phyloP scores from a whole-genome alignment of 2,329 filamentous ascomycete genomes.

The Penicillium fuscoglaucum region DNA sequence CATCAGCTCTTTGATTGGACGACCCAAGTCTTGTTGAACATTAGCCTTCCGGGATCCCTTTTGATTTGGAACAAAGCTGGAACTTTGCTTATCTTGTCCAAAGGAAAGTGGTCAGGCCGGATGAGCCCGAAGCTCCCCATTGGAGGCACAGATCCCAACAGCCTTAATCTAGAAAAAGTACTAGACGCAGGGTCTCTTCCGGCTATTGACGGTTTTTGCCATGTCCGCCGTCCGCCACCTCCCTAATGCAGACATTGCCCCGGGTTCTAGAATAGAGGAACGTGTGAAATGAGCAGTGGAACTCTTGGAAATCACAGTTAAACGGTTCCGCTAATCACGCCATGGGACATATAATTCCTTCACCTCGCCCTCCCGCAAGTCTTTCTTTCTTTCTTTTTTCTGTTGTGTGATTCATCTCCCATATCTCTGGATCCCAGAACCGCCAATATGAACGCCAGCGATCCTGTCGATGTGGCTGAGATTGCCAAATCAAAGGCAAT shows the following conservation, averaged over 20 bases:
- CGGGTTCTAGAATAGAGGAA: slow-evolving; percentile 5
- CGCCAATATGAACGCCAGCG: slow-evolving; percentile 28
- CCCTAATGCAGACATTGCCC: slow-evolving; percentile 6
- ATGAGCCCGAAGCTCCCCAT: background rate
- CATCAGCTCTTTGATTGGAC: slow-evolving; percentile 4
- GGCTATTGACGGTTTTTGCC: slow-evolving; percentile 13
- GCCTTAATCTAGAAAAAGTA: background rate
- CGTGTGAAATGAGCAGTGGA: background rate
- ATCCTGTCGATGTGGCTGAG: slow-evolving; percentile 29
- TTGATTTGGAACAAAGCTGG: background rate
- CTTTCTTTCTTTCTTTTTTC: slow-evolving; percentile 2
- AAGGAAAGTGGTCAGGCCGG: background rate
- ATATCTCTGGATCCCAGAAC: background rate
- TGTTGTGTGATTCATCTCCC: background rate
- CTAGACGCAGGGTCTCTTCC: slow-evolving; percentile 13
- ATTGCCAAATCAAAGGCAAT: slow-evolving; percentile 25
- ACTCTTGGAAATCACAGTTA: background rate
- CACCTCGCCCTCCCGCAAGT: background rate
- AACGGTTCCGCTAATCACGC: background rate
- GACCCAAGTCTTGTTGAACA: background rate
- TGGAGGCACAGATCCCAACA: background rate
- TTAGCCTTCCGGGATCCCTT: slow-evolving; percentile 5
- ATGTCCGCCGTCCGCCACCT: background rate
- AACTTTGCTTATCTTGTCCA: slow-evolving; percentile 1
- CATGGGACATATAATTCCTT: slow-evolving; percentile 9